Percentiles rank a stretch among this genome's conserved stretches.
These are phyloP conservation scores for Penicillium occitanis DNA, from an alignment of 2,329 filamentous ascomycete genomes.

Conservation along the genomic window DNA sequence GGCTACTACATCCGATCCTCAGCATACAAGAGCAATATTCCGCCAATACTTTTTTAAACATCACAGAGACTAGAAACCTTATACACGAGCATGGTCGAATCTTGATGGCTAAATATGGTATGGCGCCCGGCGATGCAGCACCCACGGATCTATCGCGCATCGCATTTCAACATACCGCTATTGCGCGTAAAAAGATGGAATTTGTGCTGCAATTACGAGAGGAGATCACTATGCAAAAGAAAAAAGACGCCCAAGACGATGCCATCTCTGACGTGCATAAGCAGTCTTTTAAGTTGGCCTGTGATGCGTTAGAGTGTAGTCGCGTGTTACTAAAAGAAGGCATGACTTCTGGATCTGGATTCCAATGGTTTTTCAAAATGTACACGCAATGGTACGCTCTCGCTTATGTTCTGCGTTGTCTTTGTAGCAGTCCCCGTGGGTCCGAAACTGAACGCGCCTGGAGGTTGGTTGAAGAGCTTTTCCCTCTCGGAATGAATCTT, in stretches of 20 bases:
- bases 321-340: slow-evolving; percentile 20
- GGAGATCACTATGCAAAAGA: slow-evolving; percentile 21
- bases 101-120: slow-evolving; percentile 21
- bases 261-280: slow-evolving; percentile 20
- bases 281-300: slow-evolving; percentile 24
- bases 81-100: slow-evolving; percentile 17
- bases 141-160: slow-evolving; percentile 17
- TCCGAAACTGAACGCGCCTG: slow-evolving; percentile 22
- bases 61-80: slow-evolving; percentile 14
- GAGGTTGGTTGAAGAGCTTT: slow-evolving; percentile 22
- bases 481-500: slow-evolving; percentile 21
- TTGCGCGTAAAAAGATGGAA: slow-evolving; percentile 23
- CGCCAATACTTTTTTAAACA: slow-evolving; percentile 18
- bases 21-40: slow-evolving; percentile 18
- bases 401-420: slow-evolving; percentile 26
- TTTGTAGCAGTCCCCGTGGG: slow-evolving; percentile 21
- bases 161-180: slow-evolving; percentile 23
- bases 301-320: slow-evolving; percentile 23
- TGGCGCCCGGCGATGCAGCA: not conserved
- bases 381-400: slow-evolving; percentile 27
- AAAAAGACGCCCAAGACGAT: slow-evolving; percentile 6
- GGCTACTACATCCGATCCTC: slow-evolving; percentile 24
- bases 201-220: slow-evolving; percentile 24
- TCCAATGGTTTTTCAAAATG: slow-evolving; percentile 25
- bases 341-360: slow-evolving; percentile 18